Base-by-base conservation (phyloP, 371 early-diverging fungal genomes). In the Rhizomucor pusillus region DNA sequence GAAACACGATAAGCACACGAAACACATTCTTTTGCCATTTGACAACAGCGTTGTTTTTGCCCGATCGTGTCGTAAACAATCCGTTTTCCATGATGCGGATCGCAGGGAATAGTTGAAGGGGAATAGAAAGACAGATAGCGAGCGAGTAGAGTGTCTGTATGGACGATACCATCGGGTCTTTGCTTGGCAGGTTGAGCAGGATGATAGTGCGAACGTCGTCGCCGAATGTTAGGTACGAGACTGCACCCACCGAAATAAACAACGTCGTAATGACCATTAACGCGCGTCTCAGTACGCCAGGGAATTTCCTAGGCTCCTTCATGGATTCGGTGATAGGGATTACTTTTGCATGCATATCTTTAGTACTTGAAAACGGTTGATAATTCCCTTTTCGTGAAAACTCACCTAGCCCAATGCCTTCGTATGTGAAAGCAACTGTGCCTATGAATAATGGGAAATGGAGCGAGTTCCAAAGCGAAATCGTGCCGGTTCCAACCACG, bases 21-120 rank as follows among this genome's bases (percentile, higher is more conserved):
- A 88, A 90, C 47, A 84, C 71, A 66, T 93, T 93, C 81, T 93
- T 93, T 63, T 90, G 88, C 92, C 92, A 92, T 66, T 93, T 93
- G 53, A 91, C 87, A 37, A 82, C 50, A 7, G 67, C 70, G 52
- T 81, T 76, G 47, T 79, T 73, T 58, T 88, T 88, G 46, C 88
- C 88, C 3, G 82, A 80, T 43, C 80, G 75, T n/a, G 75, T 71
- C 7, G 82, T 79, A 39, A 87, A 85, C 24, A 86, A 37, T 2
- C 83, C 83, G 45, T 83, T 81, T 65, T 94, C 94, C 75, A 90
- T 81, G 60, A 94, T 94, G 45, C 92, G 82, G 47, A 91, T 84
- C 2, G 88, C 89, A 3, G 94, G 93, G 59, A 92, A 94, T 11
- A 91, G 74, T 41, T 86, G 86, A 5, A 94, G 68, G 0, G 94